Base-by-base conservation (phyloP, 2,329 filamentous ascomycete species). In the Didymella segeticola region DNA sequence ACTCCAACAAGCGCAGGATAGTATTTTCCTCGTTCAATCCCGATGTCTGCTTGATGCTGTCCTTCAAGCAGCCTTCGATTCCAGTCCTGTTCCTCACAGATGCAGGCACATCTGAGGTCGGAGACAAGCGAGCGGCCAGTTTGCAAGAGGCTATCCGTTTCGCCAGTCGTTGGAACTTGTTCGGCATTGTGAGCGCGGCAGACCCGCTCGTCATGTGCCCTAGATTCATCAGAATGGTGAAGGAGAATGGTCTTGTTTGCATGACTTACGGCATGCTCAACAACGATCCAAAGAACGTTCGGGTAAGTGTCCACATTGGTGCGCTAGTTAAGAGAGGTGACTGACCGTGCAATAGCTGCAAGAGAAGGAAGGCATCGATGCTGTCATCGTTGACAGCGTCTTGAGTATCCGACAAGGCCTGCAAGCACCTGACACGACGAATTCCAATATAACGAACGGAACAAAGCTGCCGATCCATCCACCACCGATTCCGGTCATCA, bases 11-110 rank as follows among this genome's bases (percentile, higher is more conserved):
- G 53, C 85, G 95, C n/a, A 92, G 96, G 77, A 89, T 99, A 74
- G 91, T 99, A 62, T 98, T 99, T 78, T 96, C 91, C 60, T 95
- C 90, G 43, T 99, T 99, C 79, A 96, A 98, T 76, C 95, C 95
- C 0, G 95, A 99, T 68, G 92, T 99, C 38, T 99, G 95, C 72
- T 83, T 99, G 12, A 86, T 96, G 61, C 80, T 98, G 33, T 95
- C 89, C 49, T 96, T 96, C 82, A 99, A 99, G 79, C 95, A 99
- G 78, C 93, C 93, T 1, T 96, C 90, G 37, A 97, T 97, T 50
- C 96, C 95, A 0, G 92, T 99, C 55, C 80, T 99, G 58, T 99
- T 99, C 78, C 82, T 99, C 33, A 96, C 89, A 0, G 95, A 99
- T 67, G 91, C 92, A 0, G 95, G 93, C 0, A 87, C 86, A n/a